phyloP scores from a whole-genome alignment of 805 yeast species.

The Pichia rugopelliculosa region DNA sequence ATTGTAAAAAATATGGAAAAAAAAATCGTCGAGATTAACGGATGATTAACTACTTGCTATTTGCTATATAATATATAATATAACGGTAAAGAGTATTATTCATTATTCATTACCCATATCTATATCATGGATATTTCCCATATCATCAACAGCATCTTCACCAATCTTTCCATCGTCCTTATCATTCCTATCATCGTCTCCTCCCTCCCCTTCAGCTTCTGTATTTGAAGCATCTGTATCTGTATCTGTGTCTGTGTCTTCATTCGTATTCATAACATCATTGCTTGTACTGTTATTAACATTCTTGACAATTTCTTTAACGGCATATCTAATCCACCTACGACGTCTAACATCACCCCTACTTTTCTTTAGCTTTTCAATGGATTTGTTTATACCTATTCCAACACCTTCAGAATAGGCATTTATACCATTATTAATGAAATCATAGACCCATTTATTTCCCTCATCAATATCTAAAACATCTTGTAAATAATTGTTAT shows the following conservation, averaged over 20 bases:
- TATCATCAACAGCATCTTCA: neutral
- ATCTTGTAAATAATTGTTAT: slow-evolving; percentile 38
- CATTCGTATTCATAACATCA: neutral
- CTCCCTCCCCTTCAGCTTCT: neutral
- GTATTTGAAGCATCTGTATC: neutral
- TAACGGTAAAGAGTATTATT: too few species aligned
- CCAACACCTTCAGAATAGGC: slow-evolving; percentile 22
- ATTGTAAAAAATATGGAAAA: neutral
- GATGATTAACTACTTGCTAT: too few species aligned
- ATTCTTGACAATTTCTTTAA: slow-evolving; percentile 16
- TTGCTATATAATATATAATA: too few species aligned
- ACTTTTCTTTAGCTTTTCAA: slow-evolving; percentile 12
- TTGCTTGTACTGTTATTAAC: neutral
- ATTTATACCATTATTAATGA: slow-evolving; percentile 15
- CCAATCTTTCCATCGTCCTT: too few species aligned
- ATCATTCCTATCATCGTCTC: slow-evolving; percentile 4
- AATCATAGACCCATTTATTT: slow-evolving; percentile 83
- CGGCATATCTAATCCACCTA: slow-evolving; percentile 53
- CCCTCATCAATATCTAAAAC: slow-evolving; percentile 58
- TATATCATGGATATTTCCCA: neutral
- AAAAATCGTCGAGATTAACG: neutral
- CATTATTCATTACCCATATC: too few species aligned
- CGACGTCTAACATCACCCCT: slow-evolving; percentile 51
- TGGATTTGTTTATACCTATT: slow-evolving; percentile 16
- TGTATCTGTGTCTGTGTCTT: neutral